Evolutionary conservation across 2,329 filamentous ascomycete species (phyloP).

Genomic region (Diaporthe caulivora): DNA sequence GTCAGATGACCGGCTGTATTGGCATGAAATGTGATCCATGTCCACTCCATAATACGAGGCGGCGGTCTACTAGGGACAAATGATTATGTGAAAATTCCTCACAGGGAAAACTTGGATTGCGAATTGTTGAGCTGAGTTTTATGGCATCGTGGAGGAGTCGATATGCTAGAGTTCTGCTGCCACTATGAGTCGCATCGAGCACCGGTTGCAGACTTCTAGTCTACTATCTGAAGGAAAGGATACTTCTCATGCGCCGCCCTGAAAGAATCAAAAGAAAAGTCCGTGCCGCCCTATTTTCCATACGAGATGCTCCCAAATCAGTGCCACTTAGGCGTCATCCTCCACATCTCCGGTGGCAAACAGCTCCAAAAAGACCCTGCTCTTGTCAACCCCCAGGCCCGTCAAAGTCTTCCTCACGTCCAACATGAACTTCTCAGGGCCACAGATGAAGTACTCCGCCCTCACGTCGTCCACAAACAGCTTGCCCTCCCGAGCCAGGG

Average conservation of each 20-base stretch:
- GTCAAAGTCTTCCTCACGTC: slow-evolving; percentile 66
- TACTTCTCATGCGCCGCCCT: too few relatives aligned
- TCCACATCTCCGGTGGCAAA: slow-evolving; percentile 70
- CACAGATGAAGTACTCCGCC: slow-evolving; percentile 79
- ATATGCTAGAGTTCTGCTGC: not conserved
- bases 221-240: not conserved
- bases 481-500: slow-evolving; percentile 62
- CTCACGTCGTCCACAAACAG: slow-evolving; percentile 67
- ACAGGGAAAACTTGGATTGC: not conserved
- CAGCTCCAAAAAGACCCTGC: slow-evolving; percentile 74
- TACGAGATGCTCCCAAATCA: not conserved
- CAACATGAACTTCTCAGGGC: slow-evolving; percentile 78
- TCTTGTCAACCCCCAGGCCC: slow-evolving; percentile 66
- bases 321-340: slow-evolving; percentile 41
- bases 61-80: not conserved
- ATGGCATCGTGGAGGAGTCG: not conserved
- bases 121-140: slow-evolving; percentile 2
- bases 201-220: not conserved
- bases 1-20: slow-evolving; percentile 52
- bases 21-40: not conserved
- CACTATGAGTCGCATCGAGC: not conserved
- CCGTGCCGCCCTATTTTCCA: not conserved
- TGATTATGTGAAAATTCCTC: not conserved
- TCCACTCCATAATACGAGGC: not conserved
- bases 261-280: not conserved